Evolutionary conservation across 2,329 filamentous ascomycete species (phyloP).

Genomic region (Claviceps africana): DNA sequence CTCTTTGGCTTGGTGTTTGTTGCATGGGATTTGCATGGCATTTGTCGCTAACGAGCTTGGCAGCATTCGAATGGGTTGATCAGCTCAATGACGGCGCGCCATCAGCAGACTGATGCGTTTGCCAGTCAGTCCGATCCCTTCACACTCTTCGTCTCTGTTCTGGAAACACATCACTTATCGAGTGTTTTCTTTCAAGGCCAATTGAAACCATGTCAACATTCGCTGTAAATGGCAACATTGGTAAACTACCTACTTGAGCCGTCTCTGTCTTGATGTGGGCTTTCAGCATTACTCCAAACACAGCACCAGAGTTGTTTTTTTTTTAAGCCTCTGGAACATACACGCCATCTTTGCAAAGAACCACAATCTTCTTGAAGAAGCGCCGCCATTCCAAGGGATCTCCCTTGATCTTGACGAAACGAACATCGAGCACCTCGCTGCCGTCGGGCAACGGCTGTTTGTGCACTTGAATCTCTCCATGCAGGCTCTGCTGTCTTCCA

Average conservation of each 20-base stretch:
- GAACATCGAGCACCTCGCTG: constrained; percentile 61
- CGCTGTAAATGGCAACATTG: not conserved
- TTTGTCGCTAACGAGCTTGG: not conserved
- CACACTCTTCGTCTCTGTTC: not conserved
- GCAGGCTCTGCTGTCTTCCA: constrained; percentile 54
- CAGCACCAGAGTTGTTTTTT: not conserved
- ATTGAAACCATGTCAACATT: not conserved
- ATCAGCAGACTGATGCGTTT: constrained; percentile 13
- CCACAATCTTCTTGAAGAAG: constrained; percentile 91
- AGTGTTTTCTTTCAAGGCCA: not conserved
- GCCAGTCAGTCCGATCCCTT: too few species aligned
- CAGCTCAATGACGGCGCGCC: constrained; percentile 18
- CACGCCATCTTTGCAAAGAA: constrained; percentile 76
- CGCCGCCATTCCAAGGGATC: constrained; percentile 93
- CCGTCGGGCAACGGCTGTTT: constrained; percentile 42
- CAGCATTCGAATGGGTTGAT: constrained; percentile 29
- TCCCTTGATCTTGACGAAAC: constrained; percentile 88
- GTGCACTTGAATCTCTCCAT: constrained; percentile 64
- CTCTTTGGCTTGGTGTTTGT: not conserved
- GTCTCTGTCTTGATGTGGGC: not conserved
- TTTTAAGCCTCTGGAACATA: constrained; percentile 35
- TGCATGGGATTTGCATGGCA: not conserved
- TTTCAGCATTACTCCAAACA: not conserved
- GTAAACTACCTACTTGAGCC: not conserved
- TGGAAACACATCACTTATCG: not conserved